phyloP scores from a whole-genome alignment of 305 asterid genomes.

The Striga hermonthica region DNA sequence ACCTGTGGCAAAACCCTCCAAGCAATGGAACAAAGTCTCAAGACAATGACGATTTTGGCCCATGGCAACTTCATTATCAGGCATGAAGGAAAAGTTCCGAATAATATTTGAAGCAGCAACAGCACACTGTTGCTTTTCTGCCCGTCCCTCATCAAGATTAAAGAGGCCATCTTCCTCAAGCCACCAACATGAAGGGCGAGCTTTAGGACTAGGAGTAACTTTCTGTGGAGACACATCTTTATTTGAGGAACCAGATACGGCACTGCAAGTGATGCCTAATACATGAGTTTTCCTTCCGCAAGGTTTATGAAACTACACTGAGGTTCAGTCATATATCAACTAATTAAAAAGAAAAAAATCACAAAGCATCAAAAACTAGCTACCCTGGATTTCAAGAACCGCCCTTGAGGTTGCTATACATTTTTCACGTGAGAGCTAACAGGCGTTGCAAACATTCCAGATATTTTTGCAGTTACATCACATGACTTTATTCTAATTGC shows the following conservation, averaged over 20 bases:
- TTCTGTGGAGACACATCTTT: slow-evolving; percentile 46
- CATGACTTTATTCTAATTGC: not conserved
- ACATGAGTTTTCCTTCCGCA: not conserved
- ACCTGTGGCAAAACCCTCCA: slow-evolving; percentile 61
- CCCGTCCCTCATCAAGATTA: slow-evolving; percentile 56
- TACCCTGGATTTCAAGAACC: not conserved
- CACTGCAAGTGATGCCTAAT: slow-evolving; percentile 32
- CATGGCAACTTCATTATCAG: slow-evolving; percentile 69
- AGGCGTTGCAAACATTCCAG: not conserved
- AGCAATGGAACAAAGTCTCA: slow-evolving; percentile 61
- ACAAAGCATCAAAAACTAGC: not conserved
- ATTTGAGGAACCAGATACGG: slow-evolving; percentile 42
- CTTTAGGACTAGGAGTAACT: slow-evolving; percentile 35
- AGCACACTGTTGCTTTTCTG: slow-evolving; percentile 61
- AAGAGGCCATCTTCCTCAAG: slow-evolving; percentile 69
- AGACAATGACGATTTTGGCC: slow-evolving; percentile 68
- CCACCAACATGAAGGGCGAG: slow-evolving; percentile 58
- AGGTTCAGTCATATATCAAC: not conserved
- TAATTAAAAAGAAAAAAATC: no score
- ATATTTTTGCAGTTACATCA: not conserved
- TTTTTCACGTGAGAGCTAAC: not conserved
- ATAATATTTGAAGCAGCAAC: slow-evolving; percentile 68
- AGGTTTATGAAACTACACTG: not conserved
- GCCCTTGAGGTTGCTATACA: not conserved
- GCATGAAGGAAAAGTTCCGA: slow-evolving; percentile 73